Percentiles rank a stretch among this genome's conserved stretches.
Conservation (phyloP, 2,329 filamentous ascomycete genomes). For the Exophiala aquamarina region DNA sequence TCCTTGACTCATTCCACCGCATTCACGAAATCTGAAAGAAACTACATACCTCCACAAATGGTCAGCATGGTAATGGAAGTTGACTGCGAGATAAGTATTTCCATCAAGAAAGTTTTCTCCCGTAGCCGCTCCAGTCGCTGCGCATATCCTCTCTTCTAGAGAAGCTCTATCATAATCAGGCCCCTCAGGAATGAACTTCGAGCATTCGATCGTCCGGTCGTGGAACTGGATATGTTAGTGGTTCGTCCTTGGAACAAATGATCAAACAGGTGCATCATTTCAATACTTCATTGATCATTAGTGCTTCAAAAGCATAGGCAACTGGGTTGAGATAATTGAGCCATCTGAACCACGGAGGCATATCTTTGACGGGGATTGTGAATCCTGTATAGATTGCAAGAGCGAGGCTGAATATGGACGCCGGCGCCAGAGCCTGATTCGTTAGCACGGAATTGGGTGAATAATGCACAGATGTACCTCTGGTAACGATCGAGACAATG, state of each 20-base stretch:
- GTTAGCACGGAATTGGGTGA: slow-evolving; percentile 67
- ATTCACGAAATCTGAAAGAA: no score
- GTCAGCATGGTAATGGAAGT: slow-evolving; percentile 58
- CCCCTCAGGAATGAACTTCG: slow-evolving; percentile 52
- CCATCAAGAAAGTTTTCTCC: slow-evolving; percentile 57
- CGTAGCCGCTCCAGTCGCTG: slow-evolving; percentile 60
- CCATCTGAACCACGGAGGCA: slow-evolving; percentile 67
- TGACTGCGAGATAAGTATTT: slow-evolving; percentile 55
- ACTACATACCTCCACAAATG: slow-evolving; percentile 68
- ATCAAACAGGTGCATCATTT: no score
- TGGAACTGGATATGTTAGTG: no score
- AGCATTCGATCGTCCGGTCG: slow-evolving; percentile 57
- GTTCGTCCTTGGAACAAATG: no score
- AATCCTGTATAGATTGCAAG: slow-evolving; percentile 70
- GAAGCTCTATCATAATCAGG: slow-evolving; percentile 63
- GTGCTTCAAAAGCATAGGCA: slow-evolving; percentile 64
- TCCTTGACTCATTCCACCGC: no score
- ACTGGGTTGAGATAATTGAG: slow-evolving; percentile 67
- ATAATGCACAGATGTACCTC: no score
- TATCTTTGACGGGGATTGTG: slow-evolving; percentile 59
- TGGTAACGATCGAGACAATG: no score
- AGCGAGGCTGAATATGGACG: slow-evolving; percentile 53
- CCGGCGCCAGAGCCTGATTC: slow-evolving; percentile 62
- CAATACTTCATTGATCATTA: slow-evolving; percentile 57
- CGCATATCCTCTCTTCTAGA: slow-evolving; percentile 81